Conservation (phyloP, 2,329 filamentous ascomycete genomes). For the Alternaria brassicae region DNA sequence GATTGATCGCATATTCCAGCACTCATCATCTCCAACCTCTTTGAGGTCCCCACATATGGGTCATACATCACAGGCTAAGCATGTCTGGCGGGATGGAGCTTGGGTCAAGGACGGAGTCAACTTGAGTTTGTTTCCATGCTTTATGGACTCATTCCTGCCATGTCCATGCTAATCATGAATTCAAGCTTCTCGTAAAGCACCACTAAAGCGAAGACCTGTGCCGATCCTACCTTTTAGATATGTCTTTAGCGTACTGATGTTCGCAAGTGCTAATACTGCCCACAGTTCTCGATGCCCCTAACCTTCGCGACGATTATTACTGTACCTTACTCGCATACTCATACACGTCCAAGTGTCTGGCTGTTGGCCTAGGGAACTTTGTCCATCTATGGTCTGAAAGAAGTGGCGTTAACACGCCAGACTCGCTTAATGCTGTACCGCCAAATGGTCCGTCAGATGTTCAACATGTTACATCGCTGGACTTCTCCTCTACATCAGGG, state of each 20-base stretch:
- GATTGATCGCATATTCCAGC: constrained; percentile 67
- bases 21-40: constrained; percentile 22
- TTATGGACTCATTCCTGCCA: neutral
- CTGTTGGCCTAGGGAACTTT: constrained; percentile 78
- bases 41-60: constrained; percentile 10
- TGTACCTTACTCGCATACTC: constrained; percentile 91
- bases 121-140: constrained; percentile 40
- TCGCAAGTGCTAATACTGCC: constrained; percentile 42
- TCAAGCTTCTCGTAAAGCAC: constrained; percentile 37
- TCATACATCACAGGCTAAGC: constrained; percentile 17
- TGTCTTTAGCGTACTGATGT: constrained; percentile 36
- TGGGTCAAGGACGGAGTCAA: constrained; percentile 48
- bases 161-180: constrained; percentile 13
- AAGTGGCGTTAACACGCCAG: constrained; percentile 67
- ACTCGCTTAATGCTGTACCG: constrained; percentile 61
- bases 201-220: constrained; percentile 54
- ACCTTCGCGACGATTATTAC: constrained; percentile 93
- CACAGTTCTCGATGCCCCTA: constrained; percentile 85
- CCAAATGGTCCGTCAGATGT: constrained; percentile 32
- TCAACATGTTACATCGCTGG: constrained; percentile 77
- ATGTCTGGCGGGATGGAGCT: constrained; percentile 52
- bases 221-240: constrained; percentile 81
- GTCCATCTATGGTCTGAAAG: constrained; percentile 91
- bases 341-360: constrained; percentile 73
- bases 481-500: constrained; percentile 83